Conservation (phyloP, 768 basidiomycete species). For the Hypholoma sublateritium region DNA sequence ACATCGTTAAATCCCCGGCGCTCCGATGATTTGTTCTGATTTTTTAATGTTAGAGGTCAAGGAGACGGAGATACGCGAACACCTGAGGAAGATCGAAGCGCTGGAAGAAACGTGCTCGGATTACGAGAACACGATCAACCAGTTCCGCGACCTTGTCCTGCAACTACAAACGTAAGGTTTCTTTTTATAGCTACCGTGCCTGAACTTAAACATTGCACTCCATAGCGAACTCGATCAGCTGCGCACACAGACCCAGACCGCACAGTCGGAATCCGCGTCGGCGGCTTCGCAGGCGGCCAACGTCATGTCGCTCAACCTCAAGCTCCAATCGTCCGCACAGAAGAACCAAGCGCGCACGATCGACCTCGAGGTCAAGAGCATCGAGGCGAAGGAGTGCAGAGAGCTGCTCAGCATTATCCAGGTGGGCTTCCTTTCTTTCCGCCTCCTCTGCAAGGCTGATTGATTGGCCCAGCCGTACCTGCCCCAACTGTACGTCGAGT, state of each 20-base stretch:
- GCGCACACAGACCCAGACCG: constrained; percentile 81
- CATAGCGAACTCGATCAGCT: constrained; percentile 84
- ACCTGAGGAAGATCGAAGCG: constrained; percentile 56
- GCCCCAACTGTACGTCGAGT: constrained; percentile 86
- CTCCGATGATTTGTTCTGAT: not conserved
- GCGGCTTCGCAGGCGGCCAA: constrained; percentile 89
- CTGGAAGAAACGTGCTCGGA: constrained; percentile 84
- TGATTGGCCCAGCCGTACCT: constrained; percentile 72
- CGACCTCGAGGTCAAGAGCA: constrained; percentile 82
- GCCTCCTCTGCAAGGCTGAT: not conserved
- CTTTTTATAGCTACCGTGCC: not conserved
- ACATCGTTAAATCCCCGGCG: not conserved
- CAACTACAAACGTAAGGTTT: constrained; percentile 70
- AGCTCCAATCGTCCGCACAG: constrained; percentile 85
- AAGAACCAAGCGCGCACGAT: constrained; percentile 90
- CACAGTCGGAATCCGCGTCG: constrained; percentile 78
- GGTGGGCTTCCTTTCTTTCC: constrained; percentile 36
- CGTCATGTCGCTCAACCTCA: constrained; percentile 93
- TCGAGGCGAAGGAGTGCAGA: constrained; percentile 80
- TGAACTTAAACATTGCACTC: not conserved
- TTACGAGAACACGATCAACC: constrained; percentile 81
- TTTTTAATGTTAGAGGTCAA: constrained; percentile 49
- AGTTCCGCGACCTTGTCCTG: constrained; percentile 91
- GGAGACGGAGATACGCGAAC: constrained; percentile 70
- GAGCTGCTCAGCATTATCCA: constrained; percentile 85